Percentiles rank a stretch among this genome's conserved stretches.
Evolutionary conservation across 768 basidiomycete species (phyloP).

Genomic region (Phlebiopsis gigantea): DNA sequence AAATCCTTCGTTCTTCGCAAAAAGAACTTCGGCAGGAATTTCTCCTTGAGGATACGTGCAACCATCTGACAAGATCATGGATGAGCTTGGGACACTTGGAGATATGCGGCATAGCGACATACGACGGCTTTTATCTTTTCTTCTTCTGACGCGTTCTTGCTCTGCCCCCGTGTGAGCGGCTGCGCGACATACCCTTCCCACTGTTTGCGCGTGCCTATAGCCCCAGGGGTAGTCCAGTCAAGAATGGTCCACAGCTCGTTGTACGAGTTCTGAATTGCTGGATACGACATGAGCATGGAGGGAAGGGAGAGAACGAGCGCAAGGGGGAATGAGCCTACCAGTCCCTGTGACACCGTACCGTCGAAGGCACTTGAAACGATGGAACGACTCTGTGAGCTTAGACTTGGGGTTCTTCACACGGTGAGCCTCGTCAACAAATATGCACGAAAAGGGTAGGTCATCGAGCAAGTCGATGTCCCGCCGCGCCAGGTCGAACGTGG

Average conservation of each 20-base stretch:
- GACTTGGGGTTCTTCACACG: constrained; percentile 76
- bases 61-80: constrained; percentile 36
- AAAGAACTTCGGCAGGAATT: constrained; percentile 79
- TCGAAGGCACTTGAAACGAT: constrained; percentile 54
- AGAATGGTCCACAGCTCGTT: constrained; percentile 89
- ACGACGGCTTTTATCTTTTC: constrained; percentile 24
- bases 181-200: constrained; percentile 72
- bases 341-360: constrained; percentile 89
- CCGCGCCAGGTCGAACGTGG: constrained; percentile 71
- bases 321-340: constrained; percentile 26
- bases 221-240: constrained; percentile 86
- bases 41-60: constrained; percentile 55
- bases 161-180: constrained; percentile 67
- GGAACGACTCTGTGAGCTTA: constrained; percentile 62
- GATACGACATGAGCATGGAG: constrained; percentile 13
- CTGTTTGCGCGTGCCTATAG: constrained; percentile 63
- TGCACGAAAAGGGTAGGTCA: constrained; percentile 61
- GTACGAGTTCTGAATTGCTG: constrained; percentile 84
- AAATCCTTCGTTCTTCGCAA: constrained; percentile 77
- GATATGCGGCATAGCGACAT: constrained; percentile 40
- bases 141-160: constrained; percentile 55
- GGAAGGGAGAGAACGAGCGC: constrained; percentile 7
- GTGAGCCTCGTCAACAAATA: constrained; percentile 89
- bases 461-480: constrained; percentile 66
- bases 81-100: constrained; percentile 24